phyloP scores from a whole-genome alignment of 495 filamentous ascomycete genomes.

The Friedmanniomyces simplex region DNA sequence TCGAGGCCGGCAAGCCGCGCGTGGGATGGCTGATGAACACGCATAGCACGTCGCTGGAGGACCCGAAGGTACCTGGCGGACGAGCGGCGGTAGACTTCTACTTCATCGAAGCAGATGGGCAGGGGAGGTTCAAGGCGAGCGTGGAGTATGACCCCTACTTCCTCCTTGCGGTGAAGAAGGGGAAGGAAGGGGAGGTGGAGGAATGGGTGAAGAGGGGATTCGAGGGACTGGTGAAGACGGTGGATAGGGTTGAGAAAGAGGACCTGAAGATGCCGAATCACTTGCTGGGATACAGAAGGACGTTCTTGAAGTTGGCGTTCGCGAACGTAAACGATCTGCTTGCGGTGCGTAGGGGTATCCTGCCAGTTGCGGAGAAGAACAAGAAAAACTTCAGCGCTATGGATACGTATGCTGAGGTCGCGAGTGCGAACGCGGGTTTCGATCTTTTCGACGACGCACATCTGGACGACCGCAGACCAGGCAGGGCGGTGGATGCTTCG shows the following conservation, averaged over 20 bases:
- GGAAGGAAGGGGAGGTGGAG: constrained; percentile 84
- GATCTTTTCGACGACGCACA: constrained; percentile 92
- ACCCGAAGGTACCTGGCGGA: constrained; percentile 69
- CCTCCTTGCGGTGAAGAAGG: constrained; percentile 77
- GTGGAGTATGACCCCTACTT: constrained; percentile 97
- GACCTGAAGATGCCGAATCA: constrained; percentile 89
- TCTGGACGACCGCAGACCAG: constrained; percentile 74
- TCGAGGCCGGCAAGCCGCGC: constrained; percentile 75
- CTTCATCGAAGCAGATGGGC: constrained; percentile 81
- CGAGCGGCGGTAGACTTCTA: constrained; percentile 92
- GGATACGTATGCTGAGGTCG: constrained; percentile 87
- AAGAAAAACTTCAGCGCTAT: constrained; percentile 88
- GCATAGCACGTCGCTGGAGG: constrained; percentile 78
- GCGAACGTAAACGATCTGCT: constrained; percentile 79
- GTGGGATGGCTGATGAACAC: constrained; percentile 94
- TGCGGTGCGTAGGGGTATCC: constrained; percentile 65
- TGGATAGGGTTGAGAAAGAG: constrained; percentile 76
- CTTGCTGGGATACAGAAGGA: constrained; percentile 78
- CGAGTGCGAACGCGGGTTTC: constrained; percentile 63
- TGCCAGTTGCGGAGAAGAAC: constrained; percentile 93
- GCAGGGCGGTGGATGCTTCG: constrained; percentile 76
- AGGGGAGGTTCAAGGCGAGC: constrained; percentile 90
- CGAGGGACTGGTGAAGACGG: constrained; percentile 70
- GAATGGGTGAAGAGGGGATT: constrained; percentile 85
- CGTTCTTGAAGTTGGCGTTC: constrained; percentile 76